phyloP scores from a whole-genome alignment of 768 basidiomycete species.

The Collybiopsis confluens region DNA sequence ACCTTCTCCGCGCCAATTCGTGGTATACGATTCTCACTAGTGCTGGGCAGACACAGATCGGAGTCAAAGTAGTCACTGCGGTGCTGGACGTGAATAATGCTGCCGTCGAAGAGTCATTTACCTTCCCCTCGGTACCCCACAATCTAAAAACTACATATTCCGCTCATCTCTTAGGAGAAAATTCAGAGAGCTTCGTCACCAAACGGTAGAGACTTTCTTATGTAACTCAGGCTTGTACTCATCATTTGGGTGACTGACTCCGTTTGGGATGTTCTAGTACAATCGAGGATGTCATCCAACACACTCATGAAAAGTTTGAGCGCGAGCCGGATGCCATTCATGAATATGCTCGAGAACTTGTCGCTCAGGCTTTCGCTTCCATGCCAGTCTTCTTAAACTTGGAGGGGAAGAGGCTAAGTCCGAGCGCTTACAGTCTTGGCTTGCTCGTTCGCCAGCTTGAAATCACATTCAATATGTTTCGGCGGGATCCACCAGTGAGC shows the following conservation, averaged over 20 bases:
- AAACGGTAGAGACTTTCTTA: neutral
- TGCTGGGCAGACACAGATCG: neutral
- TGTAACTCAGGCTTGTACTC: too few species aligned
- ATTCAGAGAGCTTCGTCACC: neutral
- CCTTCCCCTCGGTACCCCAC: neutral
- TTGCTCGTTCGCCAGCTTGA: neutral
- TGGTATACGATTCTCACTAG: constrained; percentile 2
- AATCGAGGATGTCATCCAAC: neutral
- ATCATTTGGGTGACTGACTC: too few species aligned
- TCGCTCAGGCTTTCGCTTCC: neutral
- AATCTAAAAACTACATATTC: neutral
- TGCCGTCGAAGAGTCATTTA: neutral
- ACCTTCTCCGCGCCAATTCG: constrained; percentile 1
- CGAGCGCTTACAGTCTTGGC: neutral
- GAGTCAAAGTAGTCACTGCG: neutral
- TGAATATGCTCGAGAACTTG: neutral
- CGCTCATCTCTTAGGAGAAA: neutral
- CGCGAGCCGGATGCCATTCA: neutral
- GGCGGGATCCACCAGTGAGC: neutral
- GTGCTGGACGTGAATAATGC: neutral
- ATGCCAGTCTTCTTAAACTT: neutral
- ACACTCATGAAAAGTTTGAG: neutral
- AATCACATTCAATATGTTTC: neutral
- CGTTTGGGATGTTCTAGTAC: neutral
- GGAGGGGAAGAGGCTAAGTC: neutral